Conservation (phyloP, 208 protist species). For the Angomonas deanei region DNA sequence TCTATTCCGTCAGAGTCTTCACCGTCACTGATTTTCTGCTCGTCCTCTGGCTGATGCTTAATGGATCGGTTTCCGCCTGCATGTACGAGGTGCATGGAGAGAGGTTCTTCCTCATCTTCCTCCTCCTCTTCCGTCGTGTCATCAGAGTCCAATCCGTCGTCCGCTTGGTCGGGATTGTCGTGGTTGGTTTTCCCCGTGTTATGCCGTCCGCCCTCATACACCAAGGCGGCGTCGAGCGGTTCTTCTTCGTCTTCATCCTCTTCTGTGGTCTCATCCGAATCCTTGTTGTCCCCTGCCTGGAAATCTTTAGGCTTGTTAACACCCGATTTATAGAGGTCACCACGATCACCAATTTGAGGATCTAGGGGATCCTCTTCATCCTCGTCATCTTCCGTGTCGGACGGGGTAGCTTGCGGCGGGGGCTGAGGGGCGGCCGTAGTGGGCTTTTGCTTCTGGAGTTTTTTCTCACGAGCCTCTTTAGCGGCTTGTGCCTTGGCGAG, state of each 20-base stretch:
- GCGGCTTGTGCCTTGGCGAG: not conserved
- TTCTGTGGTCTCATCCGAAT: conserved; percentile 5
- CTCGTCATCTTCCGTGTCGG: not conserved
- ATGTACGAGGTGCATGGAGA: conserved; percentile 14
- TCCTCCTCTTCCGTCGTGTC: not conserved
- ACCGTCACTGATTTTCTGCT: not conserved
- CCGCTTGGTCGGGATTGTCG: not conserved
- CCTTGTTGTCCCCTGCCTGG: not conserved
- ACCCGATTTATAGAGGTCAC: conserved; percentile 7
- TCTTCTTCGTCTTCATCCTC: not conserved
- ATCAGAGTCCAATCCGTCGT: not conserved
- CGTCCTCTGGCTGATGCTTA: not conserved
- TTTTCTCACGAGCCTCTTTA: conserved; percentile 4
- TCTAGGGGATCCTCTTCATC: conserved; percentile 6
- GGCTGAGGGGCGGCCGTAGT: not conserved
- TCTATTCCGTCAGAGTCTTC: not conserved
- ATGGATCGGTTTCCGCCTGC: conserved; percentile 7
- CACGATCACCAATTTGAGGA: conserved; percentile 5
- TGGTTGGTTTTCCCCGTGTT: not conserved
- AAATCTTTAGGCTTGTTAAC: not conserved
- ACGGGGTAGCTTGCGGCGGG: too few species aligned
- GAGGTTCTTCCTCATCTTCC: conserved; percentile 12
- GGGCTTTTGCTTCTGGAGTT: not conserved
- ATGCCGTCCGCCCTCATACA: not conserved
- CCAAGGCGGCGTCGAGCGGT: not conserved